phyloP scores from a whole-genome alignment of 805 yeast genomes.

The Wickerhamiella alocasiicola region DNA sequence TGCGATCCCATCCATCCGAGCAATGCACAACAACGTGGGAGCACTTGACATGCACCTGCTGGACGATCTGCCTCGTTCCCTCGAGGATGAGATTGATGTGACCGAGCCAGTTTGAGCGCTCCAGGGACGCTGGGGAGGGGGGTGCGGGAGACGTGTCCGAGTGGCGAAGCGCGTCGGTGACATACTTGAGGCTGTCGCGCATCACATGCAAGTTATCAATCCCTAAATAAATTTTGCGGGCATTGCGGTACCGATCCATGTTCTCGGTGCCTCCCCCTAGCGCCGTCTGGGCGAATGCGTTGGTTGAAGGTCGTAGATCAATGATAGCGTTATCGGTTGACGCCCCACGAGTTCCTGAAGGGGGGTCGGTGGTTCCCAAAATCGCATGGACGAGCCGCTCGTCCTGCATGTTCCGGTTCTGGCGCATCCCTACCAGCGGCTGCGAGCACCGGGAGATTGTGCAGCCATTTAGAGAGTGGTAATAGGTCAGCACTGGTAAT shows the following conservation, averaged over 20 bases:
- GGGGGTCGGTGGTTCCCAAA: conserved; percentile 42
- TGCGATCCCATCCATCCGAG: conserved; percentile 98
- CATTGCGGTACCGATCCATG: conserved; percentile 70
- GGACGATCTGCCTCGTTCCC: conserved; percentile 64
- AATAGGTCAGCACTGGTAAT: conserved; percentile 72
- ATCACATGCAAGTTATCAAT: conserved; percentile 93
- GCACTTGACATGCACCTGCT: conserved; percentile 69
- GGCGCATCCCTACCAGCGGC: conserved; percentile 84
- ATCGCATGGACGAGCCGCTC: conserved; percentile 69
- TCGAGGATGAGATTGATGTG: conserved; percentile 55
- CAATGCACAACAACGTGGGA: conserved; percentile 84
- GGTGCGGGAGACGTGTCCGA: conserved; percentile 47
- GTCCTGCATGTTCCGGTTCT: conserved; percentile 80
- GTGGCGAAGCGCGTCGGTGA: conserved; percentile 52
- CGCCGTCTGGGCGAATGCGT: conserved; percentile 94
- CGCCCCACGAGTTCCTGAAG: conserved; percentile 25
- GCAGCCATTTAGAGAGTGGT: conserved; percentile 47
- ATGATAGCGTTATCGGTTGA: conserved; percentile 54
- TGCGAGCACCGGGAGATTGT: conserved; percentile 84
- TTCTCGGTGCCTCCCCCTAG: conserved; percentile 96
- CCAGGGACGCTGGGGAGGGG: conserved; percentile 43
- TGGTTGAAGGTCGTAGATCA: conserved; percentile 85
- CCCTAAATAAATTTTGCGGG: conserved; percentile 65
- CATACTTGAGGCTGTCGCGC: conserved; percentile 64
- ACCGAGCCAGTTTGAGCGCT: conserved; percentile 68